A percentile compares a stretch with the other conserved stretches of the same genome.
Conservation (phyloP, 2,329 filamentous ascomycete species). For the Phialocephala sp. region DNA sequence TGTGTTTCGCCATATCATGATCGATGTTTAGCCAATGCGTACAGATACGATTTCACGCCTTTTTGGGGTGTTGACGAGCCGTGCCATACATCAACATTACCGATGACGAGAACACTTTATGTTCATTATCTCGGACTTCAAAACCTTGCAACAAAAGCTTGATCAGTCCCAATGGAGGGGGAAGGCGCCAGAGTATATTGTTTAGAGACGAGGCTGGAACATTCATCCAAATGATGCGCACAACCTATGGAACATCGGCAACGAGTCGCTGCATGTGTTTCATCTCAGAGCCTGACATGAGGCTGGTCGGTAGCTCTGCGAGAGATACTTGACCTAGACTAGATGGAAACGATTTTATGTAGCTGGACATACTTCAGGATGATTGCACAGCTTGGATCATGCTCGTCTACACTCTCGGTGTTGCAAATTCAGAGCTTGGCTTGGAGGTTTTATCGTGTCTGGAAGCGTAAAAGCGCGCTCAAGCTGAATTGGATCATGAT, state of each 20-base stretch:
- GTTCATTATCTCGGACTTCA: background rate
- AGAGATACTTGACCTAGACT: background rate
- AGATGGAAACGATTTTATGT: no score
- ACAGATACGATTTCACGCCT: background rate
- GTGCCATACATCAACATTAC: background rate
- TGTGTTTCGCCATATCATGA: background rate
- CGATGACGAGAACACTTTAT: background rate
- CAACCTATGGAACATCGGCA: background rate
- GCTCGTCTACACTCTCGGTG: no score
- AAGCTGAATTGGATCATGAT: no score
- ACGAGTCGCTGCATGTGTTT: background rate
- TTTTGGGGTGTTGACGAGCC: background rate
- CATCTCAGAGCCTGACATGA: background rate
- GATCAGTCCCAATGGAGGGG: background rate
- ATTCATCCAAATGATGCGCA: background rate
- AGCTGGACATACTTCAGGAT: no score
- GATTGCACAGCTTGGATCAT: no score
- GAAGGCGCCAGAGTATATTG: background rate
- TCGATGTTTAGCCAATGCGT: background rate
- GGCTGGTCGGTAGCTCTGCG: background rate
- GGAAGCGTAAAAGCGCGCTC: no score
- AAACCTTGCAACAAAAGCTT: slow-evolving; percentile 3
- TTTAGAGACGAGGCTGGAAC: background rate
- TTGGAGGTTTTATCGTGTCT: no score
- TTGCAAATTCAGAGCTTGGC: no score